Percentiles rank a stretch among this genome's conserved stretches.
Conservation (phyloP, 345 rosid species). For the Heritiera fomes region DNA sequence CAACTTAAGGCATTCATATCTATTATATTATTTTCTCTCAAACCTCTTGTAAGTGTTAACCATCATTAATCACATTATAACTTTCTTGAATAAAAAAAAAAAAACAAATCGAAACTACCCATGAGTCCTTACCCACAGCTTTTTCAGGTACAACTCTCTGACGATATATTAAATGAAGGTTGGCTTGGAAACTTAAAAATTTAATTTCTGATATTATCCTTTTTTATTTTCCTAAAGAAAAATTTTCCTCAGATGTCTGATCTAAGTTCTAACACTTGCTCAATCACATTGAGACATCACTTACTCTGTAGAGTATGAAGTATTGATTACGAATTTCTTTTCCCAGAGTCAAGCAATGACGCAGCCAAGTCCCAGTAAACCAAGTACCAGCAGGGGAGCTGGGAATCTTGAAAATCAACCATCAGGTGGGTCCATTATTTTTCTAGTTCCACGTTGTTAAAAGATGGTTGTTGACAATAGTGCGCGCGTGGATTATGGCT, state of each 20-base stretch:
- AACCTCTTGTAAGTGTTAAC: not conserved
- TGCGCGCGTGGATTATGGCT: not conserved
- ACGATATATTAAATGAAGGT: not conserved
- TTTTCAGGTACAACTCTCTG: not conserved
- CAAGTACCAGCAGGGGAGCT: conserved; percentile 48
- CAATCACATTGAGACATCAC: not conserved
- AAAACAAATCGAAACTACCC: not conserved
- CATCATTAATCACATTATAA: not conserved
- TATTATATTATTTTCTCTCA: not conserved
- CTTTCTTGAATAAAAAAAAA: not conserved
- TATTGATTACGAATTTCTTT: conserved; percentile 1
- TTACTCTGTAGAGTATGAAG: not conserved
- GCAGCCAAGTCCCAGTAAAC: conserved; percentile 61
- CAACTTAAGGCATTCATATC: conserved; percentile 2
- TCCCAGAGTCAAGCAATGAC: conserved; percentile 53
- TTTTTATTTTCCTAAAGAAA: not conserved
- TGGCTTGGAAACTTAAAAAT: not conserved
- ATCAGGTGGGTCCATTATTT: conserved; percentile 40
- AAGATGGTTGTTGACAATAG: not conserved
- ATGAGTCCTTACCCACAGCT: not conserved
- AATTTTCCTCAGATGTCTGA: not conserved
- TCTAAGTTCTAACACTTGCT: not conserved
- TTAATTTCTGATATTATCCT: not conserved
- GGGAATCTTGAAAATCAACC: conserved; percentile 48
- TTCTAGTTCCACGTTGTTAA: not conserved